Evolutionary conservation across 768 basidiomycete species (phyloP), one percentile per base, ranked within the genome.

Genomic region (Phanerodontia chrysosporium): DNA sequence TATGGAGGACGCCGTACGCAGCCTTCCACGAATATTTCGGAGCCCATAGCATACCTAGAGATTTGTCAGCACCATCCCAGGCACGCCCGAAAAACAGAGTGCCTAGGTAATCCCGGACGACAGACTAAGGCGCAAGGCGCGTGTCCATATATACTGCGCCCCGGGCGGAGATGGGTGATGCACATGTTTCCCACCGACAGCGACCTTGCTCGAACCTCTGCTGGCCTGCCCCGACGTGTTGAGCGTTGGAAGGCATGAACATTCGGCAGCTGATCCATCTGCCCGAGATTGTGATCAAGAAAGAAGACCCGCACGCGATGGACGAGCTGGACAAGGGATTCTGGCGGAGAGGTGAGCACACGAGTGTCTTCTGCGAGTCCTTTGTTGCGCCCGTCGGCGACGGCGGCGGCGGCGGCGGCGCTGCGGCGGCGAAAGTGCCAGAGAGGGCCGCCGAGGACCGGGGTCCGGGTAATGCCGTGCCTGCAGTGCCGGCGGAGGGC

Each of bases 1-100:
- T n/a, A n/a, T n/a, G n/a, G n/a, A n/a, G 39, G 39, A 42, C 10
- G 18, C 32, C 32, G 32, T 7, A 42, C 39, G 39, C 18, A 42
- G 18, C 18, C 8, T 7, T 7, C 39, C 39, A 42, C 18, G 32
- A 35, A 13, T 13, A 7, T 6, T 13, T 35, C 32, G 39, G 39
- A 18, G 18, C 18, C 10, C 10, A 18, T 42, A 4, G 39, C 39
- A 18, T 42, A 53, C 22, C n/a, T 2, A 39, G 30, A 13, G 32
- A 53, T 53, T 53, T 53, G 52, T 53, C 52, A 53, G 52, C 52
- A 39, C 18, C 7, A 42, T 22, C 35, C 52, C 52, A 53, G 52
- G 52, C 52, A 53, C 52, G 52, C 21, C 52, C 32, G 21, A 35
- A 13, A 49, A 28, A 14, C 25, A 29, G 48, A 49, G 25, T 35